Base-by-base conservation (phyloP, 2,329 filamentous ascomycete species). In the Aspergillus caelatus region DNA sequence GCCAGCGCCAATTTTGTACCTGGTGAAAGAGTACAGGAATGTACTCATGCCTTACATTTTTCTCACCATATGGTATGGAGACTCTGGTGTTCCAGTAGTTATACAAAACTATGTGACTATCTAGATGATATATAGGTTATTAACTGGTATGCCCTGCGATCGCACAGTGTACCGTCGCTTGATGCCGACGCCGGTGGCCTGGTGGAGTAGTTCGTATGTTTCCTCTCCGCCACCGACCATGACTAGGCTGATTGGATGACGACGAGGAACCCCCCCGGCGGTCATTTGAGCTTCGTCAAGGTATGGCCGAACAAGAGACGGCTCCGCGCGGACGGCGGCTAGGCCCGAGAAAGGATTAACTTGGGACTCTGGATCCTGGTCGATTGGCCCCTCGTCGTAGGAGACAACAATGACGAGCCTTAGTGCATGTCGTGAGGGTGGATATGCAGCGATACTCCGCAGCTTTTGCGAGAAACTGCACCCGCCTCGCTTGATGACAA, bases 401-500 rank as follows among this genome's bases (percentile, higher is more conserved):
- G 85, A 89, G 5, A 97, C 86, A 0, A 97, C 80, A 50, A 98
- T 81, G 32, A 98, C 92, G 4, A 98, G 85, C 75, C 96, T 91
- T 21, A 98, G 81, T 0, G 88, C 84, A 3, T 78, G 75, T 0
- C 82, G 75, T 0, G 83, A 82, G 0, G 91, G 89, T 1, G 88
- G 83, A 74, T 89, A 94, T 11, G 87, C 86, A 0, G 94, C 93
- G n/a, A 98, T 93, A 68, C 92, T 94, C 58, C 85, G 84, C 0
- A 98, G 80, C 77, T 99, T 99, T 32, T 90, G 81, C 41, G 87
- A 89, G 77, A 98, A 98, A 28, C 86, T 90, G 80, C 95, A 99
- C 1, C 88, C 88, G 45, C 95, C 94, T 7, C 95, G 88, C 32
- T 87, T 88, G 70, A 98, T 84, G 57, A 97, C 86, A 63, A 99